phyloP scores from a whole-genome alignment of 768 basidiomycete species.

The Termitomyces sp. region DNA sequence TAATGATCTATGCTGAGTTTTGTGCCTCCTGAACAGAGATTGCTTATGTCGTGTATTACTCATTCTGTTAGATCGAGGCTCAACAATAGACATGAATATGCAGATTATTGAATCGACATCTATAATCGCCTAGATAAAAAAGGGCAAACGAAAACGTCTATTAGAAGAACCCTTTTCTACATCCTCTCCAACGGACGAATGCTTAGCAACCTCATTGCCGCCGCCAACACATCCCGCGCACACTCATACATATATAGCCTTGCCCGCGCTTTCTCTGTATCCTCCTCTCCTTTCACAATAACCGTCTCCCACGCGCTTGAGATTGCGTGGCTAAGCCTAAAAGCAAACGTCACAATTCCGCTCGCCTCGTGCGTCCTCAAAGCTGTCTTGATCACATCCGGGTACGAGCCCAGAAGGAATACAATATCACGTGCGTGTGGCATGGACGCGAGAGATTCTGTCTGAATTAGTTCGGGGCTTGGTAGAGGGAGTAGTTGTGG shows the following conservation, averaged over 20 bases:
- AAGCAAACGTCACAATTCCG: slow-evolving; percentile 86
- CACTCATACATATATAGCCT: slow-evolving; percentile 85
- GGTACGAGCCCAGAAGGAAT: slow-evolving; percentile 85
- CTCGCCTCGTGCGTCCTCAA: slow-evolving; percentile 84
- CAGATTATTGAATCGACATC: too few species aligned
- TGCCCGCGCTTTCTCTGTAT: slow-evolving; percentile 73
- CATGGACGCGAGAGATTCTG: slow-evolving; percentile 59
- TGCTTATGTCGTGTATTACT: too few species aligned
- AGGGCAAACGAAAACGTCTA: not conserved
- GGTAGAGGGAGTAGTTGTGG: slow-evolving; percentile 81
- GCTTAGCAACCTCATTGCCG: slow-evolving; percentile 83
- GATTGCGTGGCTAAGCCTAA: slow-evolving; percentile 83
- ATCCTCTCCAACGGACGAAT: slow-evolving; percentile 90
- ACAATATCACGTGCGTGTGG: slow-evolving; percentile 77
- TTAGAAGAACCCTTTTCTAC: slow-evolving; percentile 33
- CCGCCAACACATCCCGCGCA: slow-evolving; percentile 85
- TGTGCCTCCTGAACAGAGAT: too few species aligned
- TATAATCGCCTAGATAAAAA: not conserved
- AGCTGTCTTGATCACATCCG: slow-evolving; percentile 85
- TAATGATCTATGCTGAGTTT: not conserved
- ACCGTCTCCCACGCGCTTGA: slow-evolving; percentile 91
- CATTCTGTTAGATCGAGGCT: too few species aligned
- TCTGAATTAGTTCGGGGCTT: slow-evolving; percentile 59
- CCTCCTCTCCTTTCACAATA: slow-evolving; percentile 78
- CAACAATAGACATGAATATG: too few species aligned